Percentiles rank a stretch among this genome's conserved stretches.
These are phyloP conservation scores for Aphelidium insulamus DNA, from an alignment of 371 early-diverging fungal genomes.

Conservation along the genomic window DNA sequence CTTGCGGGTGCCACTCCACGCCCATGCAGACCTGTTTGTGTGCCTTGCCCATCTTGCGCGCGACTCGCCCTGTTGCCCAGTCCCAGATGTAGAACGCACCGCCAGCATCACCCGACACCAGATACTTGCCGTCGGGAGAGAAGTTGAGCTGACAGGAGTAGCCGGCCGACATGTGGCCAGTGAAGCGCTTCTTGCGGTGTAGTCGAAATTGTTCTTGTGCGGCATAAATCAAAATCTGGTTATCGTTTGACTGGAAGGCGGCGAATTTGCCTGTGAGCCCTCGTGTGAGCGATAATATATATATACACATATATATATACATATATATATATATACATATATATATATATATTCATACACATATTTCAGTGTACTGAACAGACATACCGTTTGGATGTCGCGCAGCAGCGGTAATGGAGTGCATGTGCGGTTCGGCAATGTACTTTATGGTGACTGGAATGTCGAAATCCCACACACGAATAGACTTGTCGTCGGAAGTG, in stretches of 20 bases:
- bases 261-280: slow-evolving; percentile 67
- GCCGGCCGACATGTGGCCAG: slow-evolving; percentile 81
- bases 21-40: slow-evolving; percentile 76
- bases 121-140: slow-evolving; percentile 71
- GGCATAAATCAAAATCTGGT: slow-evolving; percentile 72
- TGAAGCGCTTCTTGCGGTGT: slow-evolving; percentile 75
- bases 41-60: slow-evolving; percentile 53
- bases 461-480: slow-evolving; percentile 92
- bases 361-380: background rate
- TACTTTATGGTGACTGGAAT: slow-evolving; percentile 93
- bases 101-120: slow-evolving; percentile 78
- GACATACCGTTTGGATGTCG: slow-evolving; percentile 60
- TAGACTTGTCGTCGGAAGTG: slow-evolving; percentile 85
- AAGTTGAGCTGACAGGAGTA: slow-evolving; percentile 86
- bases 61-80: slow-evolving; percentile 67
- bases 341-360: background rate
- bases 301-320: background rate
- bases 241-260: slow-evolving; percentile 81
- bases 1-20: slow-evolving; percentile 87
- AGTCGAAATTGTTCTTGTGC: slow-evolving; percentile 63
- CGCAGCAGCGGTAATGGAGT: slow-evolving; percentile 79
- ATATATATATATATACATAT: background rate
- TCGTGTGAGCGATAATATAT: background rate
- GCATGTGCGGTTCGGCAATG: slow-evolving; percentile 88
- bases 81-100: slow-evolving; percentile 90